phyloP scores from a whole-genome alignment of 441 rosid species.

The Pelargonium cotyledonis region DNA sequence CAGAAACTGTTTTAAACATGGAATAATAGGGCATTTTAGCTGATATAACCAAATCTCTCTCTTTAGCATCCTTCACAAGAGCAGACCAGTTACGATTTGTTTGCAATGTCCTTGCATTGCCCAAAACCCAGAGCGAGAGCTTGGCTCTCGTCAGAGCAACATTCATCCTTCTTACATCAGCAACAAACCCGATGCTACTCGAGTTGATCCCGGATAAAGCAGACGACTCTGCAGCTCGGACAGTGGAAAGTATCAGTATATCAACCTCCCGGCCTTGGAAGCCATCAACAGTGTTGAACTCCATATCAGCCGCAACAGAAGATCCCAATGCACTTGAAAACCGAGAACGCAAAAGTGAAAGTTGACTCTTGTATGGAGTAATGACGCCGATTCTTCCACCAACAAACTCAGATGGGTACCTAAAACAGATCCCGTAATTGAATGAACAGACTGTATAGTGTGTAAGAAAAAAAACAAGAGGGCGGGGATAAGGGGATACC shows the following conservation, averaged over 20 bases:
- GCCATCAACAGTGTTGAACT: conserved; percentile 90
- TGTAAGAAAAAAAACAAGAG: conserved; percentile 1
- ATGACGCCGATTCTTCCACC: conserved; percentile 80
- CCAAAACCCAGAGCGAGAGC: conserved; percentile 90
- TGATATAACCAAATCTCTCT: conserved; percentile 63
- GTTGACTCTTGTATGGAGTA: conserved; percentile 90
- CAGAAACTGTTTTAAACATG: conserved; percentile 32
- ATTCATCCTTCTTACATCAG: conserved; percentile 95
- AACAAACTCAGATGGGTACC: conserved; percentile 77
- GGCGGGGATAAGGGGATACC: conserved; percentile 27
- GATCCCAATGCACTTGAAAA: conserved; percentile 76
- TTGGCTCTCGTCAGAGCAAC: conserved; percentile 96
- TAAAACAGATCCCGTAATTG: conserved; percentile 22
- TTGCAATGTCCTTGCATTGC: conserved; percentile 75
- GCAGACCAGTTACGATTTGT: conserved; percentile 76
- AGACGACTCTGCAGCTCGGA: conserved; percentile 65
- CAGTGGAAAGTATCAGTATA: conserved; percentile 84
- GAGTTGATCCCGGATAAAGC: conserved; percentile 31
- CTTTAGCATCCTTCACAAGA: conserved; percentile 75
- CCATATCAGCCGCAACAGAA: conserved; percentile 67
- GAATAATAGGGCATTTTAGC: conserved; percentile 51
- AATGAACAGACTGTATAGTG: conserved; percentile 10
- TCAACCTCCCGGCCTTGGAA: conserved; percentile 98
- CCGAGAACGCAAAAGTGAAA: conserved; percentile 70
- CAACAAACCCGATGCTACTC: conserved; percentile 83